Evolutionary conservation across 345 rosid species (phyloP), one percentile per base, ranked within the genome.

Genomic region (Gossypioides kirkii): DNA sequence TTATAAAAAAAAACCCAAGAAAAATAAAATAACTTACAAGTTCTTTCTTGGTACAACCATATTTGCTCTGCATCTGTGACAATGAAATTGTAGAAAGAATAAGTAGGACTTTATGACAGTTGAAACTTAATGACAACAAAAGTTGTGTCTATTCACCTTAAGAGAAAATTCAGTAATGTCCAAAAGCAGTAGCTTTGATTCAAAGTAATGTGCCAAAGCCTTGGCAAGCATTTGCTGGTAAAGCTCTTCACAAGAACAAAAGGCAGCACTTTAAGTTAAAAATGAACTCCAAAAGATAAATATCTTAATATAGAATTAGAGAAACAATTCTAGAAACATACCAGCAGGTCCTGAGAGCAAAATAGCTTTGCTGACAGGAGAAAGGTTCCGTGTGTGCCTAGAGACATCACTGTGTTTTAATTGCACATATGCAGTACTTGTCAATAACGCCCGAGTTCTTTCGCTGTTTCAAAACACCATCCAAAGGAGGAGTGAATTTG

Each of bases 161-260:
- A 90, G 50, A 45, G 98, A 93, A 76, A 96, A 90, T 47, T 93
- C 93, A 20, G 81, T 75, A 17, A 93, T 64, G 84, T 95, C 99
- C 81, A 95, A 77, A 54, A 95, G 54, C 74, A 95, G 81, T 74
- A 95, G 77, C 87, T 91, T 92, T 26, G 99, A 90, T 74, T 90
- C 91, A 59, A 86, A 91, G 84, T 76, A 73, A 77, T 90, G 91
- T 10, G 99, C 87, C 71, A 92, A 82, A 73, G 98, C 98, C 84
- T 88, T 93, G 76, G 97, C 96, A 64, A 93, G 97, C 94, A 77
- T 86, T 88, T 95, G 99, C 74, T 87, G 94, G 82, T 93, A 95
- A 61, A 87, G 88, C 42, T 95, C 99, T 76, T 79, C 82, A 80
- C 53, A 79, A 72, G 38, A 77, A 49, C 41, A 43, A 81, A 75